phyloP scores from a whole-genome alignment of 768 basidiomycete genomes.

The Leccinum ochraceum region DNA sequence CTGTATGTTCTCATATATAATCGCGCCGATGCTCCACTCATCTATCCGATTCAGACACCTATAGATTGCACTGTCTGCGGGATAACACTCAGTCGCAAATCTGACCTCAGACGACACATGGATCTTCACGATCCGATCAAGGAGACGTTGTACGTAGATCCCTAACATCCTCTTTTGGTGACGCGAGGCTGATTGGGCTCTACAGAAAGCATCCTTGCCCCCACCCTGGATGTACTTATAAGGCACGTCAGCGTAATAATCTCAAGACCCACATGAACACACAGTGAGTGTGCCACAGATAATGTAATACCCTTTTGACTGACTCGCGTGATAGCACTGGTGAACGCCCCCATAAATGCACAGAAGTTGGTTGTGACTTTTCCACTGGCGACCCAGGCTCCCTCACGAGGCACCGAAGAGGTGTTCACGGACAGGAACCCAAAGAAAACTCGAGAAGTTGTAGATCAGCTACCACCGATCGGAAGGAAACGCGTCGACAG shows the following conservation, averaged over 20 bases:
- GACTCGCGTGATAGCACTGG: constrained; percentile 12
- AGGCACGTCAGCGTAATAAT: constrained; percentile 31
- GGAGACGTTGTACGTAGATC: constrained; percentile 24
- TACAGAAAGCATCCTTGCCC: constrained; percentile 29
- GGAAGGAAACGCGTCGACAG: constrained; percentile 1
- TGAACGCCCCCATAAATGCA: constrained; percentile 18
- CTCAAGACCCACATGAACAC: constrained; percentile 28
- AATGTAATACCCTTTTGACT: background rate
- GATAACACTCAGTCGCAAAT: constrained; percentile 20
- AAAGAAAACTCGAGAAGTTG: background rate
- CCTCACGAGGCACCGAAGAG: constrained; percentile 24
- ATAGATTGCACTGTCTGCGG: constrained; percentile 18
- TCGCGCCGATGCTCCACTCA: background rate
- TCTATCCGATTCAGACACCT: background rate
- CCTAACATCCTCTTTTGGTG: background rate
- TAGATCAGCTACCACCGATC: background rate
- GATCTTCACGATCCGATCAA: constrained; percentile 23
- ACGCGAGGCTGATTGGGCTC: constrained; percentile 5
- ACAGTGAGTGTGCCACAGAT: constrained; percentile 28
- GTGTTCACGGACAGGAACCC: constrained; percentile 19
- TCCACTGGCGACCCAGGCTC: constrained; percentile 21
- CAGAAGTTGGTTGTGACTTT: constrained; percentile 16
- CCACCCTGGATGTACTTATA: constrained; percentile 19
- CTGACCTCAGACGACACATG: constrained; percentile 33
- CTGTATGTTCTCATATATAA: background rate